Conservation (phyloP, 176 grass and related monocot species). For the Typha latifolia region DNA sequence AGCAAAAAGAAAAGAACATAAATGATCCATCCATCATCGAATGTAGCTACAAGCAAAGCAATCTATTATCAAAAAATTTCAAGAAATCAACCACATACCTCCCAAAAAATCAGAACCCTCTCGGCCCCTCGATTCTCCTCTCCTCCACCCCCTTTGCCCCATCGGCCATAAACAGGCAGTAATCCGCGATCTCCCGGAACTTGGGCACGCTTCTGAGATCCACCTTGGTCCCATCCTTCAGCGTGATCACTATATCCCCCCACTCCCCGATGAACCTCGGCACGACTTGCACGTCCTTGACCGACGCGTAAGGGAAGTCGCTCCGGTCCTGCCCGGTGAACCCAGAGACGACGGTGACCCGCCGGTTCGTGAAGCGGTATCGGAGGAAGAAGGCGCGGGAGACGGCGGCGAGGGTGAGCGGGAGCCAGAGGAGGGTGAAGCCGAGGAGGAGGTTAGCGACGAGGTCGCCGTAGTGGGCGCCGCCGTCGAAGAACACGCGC, state of each 20-base stretch:
- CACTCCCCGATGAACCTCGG: conserved; percentile 91
- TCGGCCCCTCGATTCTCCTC: background rate
- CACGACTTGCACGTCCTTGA: conserved; percentile 60
- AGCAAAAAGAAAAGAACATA: too few relatives aligned
- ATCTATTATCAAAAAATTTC: too few relatives aligned
- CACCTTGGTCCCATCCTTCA: conserved; percentile 83
- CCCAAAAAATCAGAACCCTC: background rate
- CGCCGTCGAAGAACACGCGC: conserved; percentile 84
- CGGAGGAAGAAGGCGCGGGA: conserved; percentile 79
- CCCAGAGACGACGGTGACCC: conserved; percentile 76
- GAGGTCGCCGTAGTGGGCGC: conserved; percentile 82
- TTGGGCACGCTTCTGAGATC: conserved; percentile 90
- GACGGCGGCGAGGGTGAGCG: conserved; percentile 78
- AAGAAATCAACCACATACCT: too few relatives aligned
- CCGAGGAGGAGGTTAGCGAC: conserved; percentile 69
- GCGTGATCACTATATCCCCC: conserved; percentile 89
- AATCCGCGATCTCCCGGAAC: conserved; percentile 85
- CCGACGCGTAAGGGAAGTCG: conserved; percentile 80
- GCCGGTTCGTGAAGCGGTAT: conserved; percentile 79
- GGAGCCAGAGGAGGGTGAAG: conserved; percentile 82
- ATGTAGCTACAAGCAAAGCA: too few relatives aligned
- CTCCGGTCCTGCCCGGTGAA: conserved; percentile 74
- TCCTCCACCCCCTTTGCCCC: too few relatives aligned
- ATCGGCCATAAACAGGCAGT: conserved; percentile 56
- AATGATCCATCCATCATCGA: too few relatives aligned